phyloP scores from a whole-genome alignment of 805 yeast genomes.

The Candida vartiovaarae region DNA sequence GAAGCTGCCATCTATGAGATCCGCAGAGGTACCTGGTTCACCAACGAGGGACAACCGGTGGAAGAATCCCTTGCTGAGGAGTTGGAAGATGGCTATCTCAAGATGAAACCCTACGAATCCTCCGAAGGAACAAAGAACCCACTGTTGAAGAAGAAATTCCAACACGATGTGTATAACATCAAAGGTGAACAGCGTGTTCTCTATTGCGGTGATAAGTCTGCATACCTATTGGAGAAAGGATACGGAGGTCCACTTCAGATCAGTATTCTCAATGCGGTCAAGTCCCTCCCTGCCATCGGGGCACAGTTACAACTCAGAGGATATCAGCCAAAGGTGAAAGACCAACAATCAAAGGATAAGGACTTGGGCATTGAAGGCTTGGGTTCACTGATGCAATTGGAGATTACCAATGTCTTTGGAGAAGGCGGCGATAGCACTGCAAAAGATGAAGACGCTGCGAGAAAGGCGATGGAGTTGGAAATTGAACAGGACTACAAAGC shows the following conservation, averaged over 20 bases:
- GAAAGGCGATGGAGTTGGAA: conserved; percentile 43
- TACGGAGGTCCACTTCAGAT: conserved; percentile 33
- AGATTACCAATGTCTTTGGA: conserved; percentile 15
- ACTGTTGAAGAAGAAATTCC: conserved; percentile 4
- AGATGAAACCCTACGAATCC: conserved; percentile 30
- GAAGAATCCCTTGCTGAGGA: conserved; percentile 40
- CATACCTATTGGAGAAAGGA: conserved; percentile 40
- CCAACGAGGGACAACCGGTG: conserved; percentile 49
- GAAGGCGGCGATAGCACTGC: conserved; percentile 15
- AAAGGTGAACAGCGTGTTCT: conserved; percentile 26
- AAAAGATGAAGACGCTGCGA: conserved; percentile 24
- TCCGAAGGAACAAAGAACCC: conserved; percentile 13
- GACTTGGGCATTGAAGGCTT: background rate
- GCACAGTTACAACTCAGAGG: conserved; percentile 48
- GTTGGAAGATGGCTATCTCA: conserved; percentile 50
- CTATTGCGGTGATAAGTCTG: conserved; percentile 36
- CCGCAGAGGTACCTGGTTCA: conserved; percentile 82
- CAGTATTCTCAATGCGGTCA: conserved; percentile 29
- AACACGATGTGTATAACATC: conserved; percentile 9
- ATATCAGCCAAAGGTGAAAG: conserved; percentile 19
- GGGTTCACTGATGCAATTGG: background rate
- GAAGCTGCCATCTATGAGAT: conserved; percentile 80
- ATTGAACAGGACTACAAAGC: conserved; percentile 43
- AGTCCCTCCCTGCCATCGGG: conserved; percentile 34
- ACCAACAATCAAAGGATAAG: background rate